Conservation (phyloP, 768 basidiomycete genomes). For the Russula olivacea region DNA sequence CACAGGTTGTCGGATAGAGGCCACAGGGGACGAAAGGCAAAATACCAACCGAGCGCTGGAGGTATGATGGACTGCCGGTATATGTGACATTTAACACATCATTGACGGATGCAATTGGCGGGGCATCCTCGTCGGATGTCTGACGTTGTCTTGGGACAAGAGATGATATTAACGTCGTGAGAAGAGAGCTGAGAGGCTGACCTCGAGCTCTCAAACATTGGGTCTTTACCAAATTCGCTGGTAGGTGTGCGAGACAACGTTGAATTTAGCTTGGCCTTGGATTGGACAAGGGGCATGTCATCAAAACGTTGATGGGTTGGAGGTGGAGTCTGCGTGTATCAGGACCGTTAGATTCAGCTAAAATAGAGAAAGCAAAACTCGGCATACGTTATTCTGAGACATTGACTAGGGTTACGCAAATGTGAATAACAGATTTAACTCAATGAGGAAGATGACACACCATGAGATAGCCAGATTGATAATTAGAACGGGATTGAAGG, state of each 20-base stretch:
- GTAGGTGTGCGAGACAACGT: slow-evolving; percentile 56
- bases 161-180: not conserved
- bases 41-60: slow-evolving; percentile 42
- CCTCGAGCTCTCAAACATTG: slow-evolving; percentile 77
- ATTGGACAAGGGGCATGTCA: slow-evolving; percentile 68
- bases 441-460: slow-evolving; percentile 36
- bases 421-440: not conserved
- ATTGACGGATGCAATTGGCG: slow-evolving; percentile 66
- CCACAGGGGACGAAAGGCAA: slow-evolving; percentile 2
- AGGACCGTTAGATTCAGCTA: not conserved
- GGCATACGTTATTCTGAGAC: slow-evolving; percentile 51
- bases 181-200: slow-evolving; percentile 30
- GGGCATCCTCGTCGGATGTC: slow-evolving; percentile 55
- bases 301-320: slow-evolving; percentile 60
- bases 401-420: slow-evolving; percentile 41
- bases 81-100: slow-evolving; percentile 62
- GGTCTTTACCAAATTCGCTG: slow-evolving; percentile 75
- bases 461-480: slow-evolving; percentile 78
- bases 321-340: slow-evolving; percentile 33
- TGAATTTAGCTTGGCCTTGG: slow-evolving; percentile 76
- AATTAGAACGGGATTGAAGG: slow-evolving; percentile 67
- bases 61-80: slow-evolving; percentile 38
- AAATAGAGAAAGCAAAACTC: not conserved
- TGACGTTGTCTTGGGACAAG: slow-evolving; percentile 19
- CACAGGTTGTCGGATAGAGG: not conserved